A percentile compares a stretch with the other conserved stretches of the same genome.
phyloP scores from a whole-genome alignment of 192 early-diverging fungal species.

The Coemansia sp. region DNA sequence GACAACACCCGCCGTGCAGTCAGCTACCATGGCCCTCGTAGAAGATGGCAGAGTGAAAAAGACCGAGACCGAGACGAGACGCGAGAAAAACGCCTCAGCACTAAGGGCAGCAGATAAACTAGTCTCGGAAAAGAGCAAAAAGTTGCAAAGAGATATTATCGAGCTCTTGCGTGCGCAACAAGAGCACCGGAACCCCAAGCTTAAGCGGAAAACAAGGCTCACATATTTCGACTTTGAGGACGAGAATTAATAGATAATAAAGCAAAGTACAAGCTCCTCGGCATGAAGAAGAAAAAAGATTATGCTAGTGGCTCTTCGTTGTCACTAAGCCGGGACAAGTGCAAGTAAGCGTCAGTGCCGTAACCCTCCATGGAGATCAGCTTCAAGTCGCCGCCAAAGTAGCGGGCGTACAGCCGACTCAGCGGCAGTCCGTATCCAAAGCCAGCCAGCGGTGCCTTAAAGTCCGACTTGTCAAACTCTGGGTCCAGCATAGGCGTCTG shows the following conservation, averaged over 20 bases:
- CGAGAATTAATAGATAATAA: not conserved
- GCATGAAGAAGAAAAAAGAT: not conserved
- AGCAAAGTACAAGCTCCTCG: conserved; percentile 2
- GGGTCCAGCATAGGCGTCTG: conserved; percentile 70
- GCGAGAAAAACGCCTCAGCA: conserved; percentile 22
- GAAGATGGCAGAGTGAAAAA: conserved; percentile 6
- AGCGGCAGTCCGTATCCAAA: conserved; percentile 98
- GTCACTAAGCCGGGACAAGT: conserved; percentile 85
- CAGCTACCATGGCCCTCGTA: not conserved
- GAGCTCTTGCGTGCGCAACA: conserved; percentile 45
- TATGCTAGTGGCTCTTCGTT: conserved; percentile 84
- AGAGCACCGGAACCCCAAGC: conserved; percentile 32
- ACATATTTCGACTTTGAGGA: conserved; percentile 52
- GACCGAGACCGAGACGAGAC: conserved; percentile 8
- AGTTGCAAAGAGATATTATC: conserved; percentile 31
- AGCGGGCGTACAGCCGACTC: conserved; percentile 81
- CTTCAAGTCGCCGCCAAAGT: conserved; percentile 95
- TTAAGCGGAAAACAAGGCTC: conserved; percentile 28
- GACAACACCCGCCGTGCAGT: not conserved
- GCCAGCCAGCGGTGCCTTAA: conserved; percentile 79
- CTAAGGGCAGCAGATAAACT: conserved; percentile 31
- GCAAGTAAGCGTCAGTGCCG: conserved; percentile 94
- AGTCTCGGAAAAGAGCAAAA: conserved; percentile 27
- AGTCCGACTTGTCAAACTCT: conserved; percentile 72
- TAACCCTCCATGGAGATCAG: conserved; percentile 94